phyloP scores from a whole-genome alignment of 768 basidiomycete genomes.

The Rhizopogon vinicolor region DNA sequence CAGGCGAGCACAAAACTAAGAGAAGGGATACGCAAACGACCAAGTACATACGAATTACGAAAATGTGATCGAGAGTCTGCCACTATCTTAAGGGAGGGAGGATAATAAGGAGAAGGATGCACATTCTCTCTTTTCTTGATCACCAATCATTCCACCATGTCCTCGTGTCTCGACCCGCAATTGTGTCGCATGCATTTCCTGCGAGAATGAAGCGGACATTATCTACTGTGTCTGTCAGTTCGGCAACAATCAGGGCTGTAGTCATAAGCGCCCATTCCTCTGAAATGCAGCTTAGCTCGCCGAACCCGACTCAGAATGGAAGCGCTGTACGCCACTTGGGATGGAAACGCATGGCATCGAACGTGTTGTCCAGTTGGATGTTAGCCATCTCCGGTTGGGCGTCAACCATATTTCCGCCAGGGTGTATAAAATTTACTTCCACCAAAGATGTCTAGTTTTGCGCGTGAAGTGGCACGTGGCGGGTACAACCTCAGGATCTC shows the following conservation, averaged over 20 bases:
- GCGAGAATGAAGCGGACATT: slow-evolving; percentile 21
- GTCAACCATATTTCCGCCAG: no score
- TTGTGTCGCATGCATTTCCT: neutral
- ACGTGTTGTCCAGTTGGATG: slow-evolving; percentile 30
- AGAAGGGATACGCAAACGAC: no score
- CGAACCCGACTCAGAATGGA: slow-evolving; percentile 50
- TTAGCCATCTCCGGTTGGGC: slow-evolving; percentile 25
- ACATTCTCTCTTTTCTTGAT: slow-evolving; percentile 2
- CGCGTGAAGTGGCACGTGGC: slow-evolving; percentile 10
- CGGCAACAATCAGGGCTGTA: slow-evolving; percentile 42
- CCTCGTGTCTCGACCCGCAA: slow-evolving; percentile 24
- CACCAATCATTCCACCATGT: slow-evolving; percentile 43
- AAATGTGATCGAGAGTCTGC: no score
- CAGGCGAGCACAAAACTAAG: no score
- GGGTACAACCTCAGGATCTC: slow-evolving; percentile 26
- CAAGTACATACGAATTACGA: no score
- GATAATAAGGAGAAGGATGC: neutral
- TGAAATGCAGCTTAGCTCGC: slow-evolving; percentile 33
- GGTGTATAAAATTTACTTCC: slow-evolving; percentile 9
- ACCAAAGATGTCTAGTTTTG: slow-evolving; percentile 4
- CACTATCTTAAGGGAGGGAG: neutral
- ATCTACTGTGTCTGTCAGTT: slow-evolving; percentile 32
- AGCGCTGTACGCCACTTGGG: slow-evolving; percentile 17
- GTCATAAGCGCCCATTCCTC: slow-evolving; percentile 47
- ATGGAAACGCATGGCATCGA: slow-evolving; percentile 41